phyloP scores from a whole-genome alignment of 164 flowering plant species.

The Vitis rotundifolia region DNA sequence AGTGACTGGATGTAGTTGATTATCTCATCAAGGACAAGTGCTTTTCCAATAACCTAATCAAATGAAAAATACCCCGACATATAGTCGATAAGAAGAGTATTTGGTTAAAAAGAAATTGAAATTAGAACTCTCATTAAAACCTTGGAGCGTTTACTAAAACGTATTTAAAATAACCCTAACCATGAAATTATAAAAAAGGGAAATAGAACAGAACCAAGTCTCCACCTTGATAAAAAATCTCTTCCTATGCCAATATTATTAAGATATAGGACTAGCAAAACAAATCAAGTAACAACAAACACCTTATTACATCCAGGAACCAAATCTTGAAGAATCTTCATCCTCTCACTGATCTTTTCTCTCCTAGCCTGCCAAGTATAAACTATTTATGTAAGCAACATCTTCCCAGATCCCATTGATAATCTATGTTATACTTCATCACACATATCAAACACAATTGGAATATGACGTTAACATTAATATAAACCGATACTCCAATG shows the following conservation, averaged over 20 bases:
- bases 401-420: neutral
- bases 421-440: neutral
- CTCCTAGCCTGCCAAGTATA: constrained; percentile 76
- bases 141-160: too few relatives aligned
- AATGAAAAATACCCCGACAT: constrained; percentile 3
- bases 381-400: neutral
- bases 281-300: neutral
- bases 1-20: constrained; percentile 86
- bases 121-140: neutral
- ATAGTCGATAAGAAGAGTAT: neutral
- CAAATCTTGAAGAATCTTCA: constrained; percentile 93
- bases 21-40: constrained; percentile 87
- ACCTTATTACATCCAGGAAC: constrained; percentile 99
- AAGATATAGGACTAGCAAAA: neutral
- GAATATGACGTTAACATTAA: neutral
- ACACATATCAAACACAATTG: neutral
- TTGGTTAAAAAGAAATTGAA: neutral
- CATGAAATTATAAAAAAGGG: neutral
- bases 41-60: constrained; percentile 77
- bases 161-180: too few relatives aligned
- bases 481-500: too few relatives aligned
- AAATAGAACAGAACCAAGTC: neutral
- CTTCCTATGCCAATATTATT: neutral
- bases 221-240: neutral
- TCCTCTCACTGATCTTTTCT: constrained; percentile 97